These are phyloP conservation scores for Linum usitatissimum DNA, from an alignment of 345 rosid species.

Conservation along the genomic window DNA sequence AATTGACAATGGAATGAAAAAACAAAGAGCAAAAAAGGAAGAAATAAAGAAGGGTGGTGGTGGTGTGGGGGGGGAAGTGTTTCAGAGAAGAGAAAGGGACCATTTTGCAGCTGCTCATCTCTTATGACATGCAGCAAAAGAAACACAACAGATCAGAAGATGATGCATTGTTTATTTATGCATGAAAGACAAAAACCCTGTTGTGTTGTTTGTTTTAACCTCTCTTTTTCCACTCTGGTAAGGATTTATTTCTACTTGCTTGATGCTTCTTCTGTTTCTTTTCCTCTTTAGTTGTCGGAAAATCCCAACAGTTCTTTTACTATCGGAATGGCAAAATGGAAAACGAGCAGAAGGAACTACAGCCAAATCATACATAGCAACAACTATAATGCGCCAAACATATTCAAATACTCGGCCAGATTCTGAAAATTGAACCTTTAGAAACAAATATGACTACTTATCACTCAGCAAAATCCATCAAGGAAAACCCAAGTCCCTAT, in stretches of 20 bases:
- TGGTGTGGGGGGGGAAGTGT: not conserved
- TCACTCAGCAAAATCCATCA: too few relatives aligned
- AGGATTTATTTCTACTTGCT: not conserved
- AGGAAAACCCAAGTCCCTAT: too few relatives aligned
- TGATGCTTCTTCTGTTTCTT: constrained; percentile 9
- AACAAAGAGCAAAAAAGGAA: not conserved
- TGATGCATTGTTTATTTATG: constrained; percentile 16
- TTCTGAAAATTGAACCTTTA: too few relatives aligned
- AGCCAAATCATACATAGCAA: not conserved
- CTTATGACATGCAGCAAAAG: constrained; percentile 19
- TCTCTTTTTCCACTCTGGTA: not conserved
- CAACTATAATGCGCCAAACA: not conserved
- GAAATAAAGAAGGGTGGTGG: not conserved
- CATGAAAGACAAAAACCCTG: constrained; percentile 22
- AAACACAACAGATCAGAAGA: not conserved
- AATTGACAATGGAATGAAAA: too few relatives aligned
- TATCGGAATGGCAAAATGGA: constrained; percentile 6
- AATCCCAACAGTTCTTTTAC: not conserved
- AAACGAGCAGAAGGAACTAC: constrained; percentile 7
- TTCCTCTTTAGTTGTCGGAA: constrained; percentile 13
- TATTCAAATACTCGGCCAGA: too few relatives aligned
- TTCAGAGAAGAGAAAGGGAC: constrained; percentile 16
- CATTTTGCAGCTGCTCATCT: constrained; percentile 3
- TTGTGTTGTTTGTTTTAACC: too few relatives aligned
- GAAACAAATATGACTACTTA: too few relatives aligned